Base-by-base conservation (phyloP, 148 eudicot genomes). In the Mesembryanthemum crystallinum region DNA sequence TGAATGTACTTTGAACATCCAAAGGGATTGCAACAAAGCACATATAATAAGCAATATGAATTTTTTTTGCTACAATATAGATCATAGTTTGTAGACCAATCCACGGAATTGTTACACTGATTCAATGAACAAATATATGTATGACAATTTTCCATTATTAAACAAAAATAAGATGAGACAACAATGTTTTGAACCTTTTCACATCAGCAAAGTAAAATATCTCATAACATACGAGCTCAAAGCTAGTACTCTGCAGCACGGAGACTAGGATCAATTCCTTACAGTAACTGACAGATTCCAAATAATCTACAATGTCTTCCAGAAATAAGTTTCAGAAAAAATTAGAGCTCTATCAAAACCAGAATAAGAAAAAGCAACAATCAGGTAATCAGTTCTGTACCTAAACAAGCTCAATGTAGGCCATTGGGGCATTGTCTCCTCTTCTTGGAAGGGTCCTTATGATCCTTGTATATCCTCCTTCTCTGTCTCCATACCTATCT, bases 341-440 rank as follows among this genome's bases (percentile, higher is more conserved):
- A 17, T 7, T 3, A 65, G 29, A 15, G 29, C 58, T 43, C 37
- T 9, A 14, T 63, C 60, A 63, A 58, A 67, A 39, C 33, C 27
- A 45, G 8, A 62, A 74, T 23, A 61, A 68, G 54, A 54, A 30
- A 39, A 28, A 4, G 30, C 13, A 27, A n/a, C 15, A 37, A 68
- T 23, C 6, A 55, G 8, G 45, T 55, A 57, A 45, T 27, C 43
- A 59, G 60, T 32, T 4, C 17, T 30, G 73, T 75, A 79, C 78
- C 80, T 87, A 87, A 43, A 91, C 98, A 52, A 93, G 94, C 79
- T 93, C 97, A 73, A 93, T 91, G 79, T 88, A 89, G 30, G 98
- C 98, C 98, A 93, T 93, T 0, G 98, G 94, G 13, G 98, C 98
- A 74, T 89, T 93, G 74, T 93, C 98, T 55, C 98, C 98, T 82